Conservation (phyloP, 2,329 filamentous ascomycete species). For the Ophiostoma australiae region DNA sequence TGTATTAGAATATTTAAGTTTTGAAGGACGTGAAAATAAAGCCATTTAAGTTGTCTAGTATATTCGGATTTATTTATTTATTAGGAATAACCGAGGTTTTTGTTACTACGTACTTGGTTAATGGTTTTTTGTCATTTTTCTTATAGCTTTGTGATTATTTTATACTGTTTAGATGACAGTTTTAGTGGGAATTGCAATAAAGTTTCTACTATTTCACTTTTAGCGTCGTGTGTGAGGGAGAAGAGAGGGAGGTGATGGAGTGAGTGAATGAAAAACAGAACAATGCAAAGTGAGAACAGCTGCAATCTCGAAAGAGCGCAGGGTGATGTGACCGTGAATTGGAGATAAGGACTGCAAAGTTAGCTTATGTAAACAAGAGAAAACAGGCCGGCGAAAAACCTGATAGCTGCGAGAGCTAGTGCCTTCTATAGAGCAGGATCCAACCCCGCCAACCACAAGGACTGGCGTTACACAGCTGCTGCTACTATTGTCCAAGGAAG, state of each 20-base stretch:
- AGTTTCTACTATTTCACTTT: no score
- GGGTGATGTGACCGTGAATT: neutral
- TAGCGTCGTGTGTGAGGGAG: neutral
- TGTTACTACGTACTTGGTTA: no score
- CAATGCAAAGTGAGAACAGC: neutral
- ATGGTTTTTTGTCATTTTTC: no score
- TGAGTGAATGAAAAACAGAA: neutral
- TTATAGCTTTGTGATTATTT: no score
- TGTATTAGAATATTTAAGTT: no score
- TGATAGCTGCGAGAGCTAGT: neutral
- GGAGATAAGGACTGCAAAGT: neutral
- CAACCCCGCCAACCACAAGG: neutral
- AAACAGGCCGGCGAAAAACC: neutral
- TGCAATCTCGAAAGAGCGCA: neutral
- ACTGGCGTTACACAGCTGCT: neutral
- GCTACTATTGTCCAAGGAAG: neutral
- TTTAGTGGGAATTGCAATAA: no score
- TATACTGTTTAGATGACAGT: no score
- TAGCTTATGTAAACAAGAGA: neutral
- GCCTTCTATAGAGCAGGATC: neutral
- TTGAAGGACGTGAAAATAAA: no score
- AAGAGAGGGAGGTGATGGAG: neutral
- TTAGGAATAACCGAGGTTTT: no score
- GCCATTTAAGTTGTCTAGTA: no score
- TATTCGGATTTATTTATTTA: no score